A percentile compares a stretch with the other conserved stretches of the same genome.
phyloP scores from a whole-genome alignment of 1,139 yeast species.

The Saccharomycopsis crataegensis region DNA sequence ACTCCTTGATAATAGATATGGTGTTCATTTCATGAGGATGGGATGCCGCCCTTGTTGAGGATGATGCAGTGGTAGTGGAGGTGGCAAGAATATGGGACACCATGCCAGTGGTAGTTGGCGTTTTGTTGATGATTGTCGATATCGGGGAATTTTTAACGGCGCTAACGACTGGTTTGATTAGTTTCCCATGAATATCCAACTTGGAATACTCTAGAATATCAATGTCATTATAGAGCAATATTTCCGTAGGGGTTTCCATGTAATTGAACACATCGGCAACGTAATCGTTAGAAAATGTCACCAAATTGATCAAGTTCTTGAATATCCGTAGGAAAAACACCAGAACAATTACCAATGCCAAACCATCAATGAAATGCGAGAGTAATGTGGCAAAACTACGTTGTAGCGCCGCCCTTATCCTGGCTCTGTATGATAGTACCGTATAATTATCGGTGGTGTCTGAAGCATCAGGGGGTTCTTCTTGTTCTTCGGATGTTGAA shows the following conservation, averaged over 20 bases:
- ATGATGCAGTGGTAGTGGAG: neutral
- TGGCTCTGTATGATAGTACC: neutral
- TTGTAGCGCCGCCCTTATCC: neutral
- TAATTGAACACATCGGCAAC: slow-evolving; percentile 14
- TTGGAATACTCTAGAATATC: neutral
- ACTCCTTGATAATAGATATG: neutral
- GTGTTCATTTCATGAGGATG: neutral
- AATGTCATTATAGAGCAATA: slow-evolving; percentile 5
- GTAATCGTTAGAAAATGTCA: slow-evolving; percentile 17
- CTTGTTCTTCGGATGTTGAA: neutral
- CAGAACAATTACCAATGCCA: slow-evolving; percentile 14
- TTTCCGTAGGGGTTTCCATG: slow-evolving; percentile 6
- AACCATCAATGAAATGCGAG: slow-evolving; percentile 9
- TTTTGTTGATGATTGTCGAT: neutral
- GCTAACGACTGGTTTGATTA: neutral
- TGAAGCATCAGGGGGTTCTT: neutral
- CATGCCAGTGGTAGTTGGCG: neutral
- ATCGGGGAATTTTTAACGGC: neutral
- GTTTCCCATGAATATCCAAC: neutral
- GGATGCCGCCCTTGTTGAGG: neutral
- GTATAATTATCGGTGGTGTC: neutral
- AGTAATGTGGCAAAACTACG: neutral
- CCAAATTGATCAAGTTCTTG: slow-evolving; percentile 10
- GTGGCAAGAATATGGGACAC: neutral
- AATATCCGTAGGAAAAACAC: slow-evolving; percentile 7